Base-by-base conservation (phyloP, 2,329 filamentous ascomycete species). In the Xylaria sp. region DNA sequence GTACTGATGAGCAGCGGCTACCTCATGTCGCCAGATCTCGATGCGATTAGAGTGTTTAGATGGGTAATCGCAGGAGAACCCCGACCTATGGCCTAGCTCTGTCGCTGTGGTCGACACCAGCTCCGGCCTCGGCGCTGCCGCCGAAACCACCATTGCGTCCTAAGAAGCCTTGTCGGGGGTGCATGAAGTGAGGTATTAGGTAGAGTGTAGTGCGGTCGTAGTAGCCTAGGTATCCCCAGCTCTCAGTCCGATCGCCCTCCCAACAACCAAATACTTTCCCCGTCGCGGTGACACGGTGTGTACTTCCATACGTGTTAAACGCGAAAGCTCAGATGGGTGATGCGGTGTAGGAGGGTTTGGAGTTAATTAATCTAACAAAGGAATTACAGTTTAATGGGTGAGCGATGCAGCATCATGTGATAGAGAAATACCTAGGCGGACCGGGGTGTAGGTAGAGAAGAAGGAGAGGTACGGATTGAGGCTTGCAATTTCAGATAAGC, bases 11-110 rank as follows among this genome's bases (percentile, higher is more conserved):
- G 80, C 78, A 25, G 78, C 75, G 43, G 79, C 79, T 57, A 88
- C 84, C 77, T 88, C 86, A 62, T 78, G 78, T 64, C 83, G 83
- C 86, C 86, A 88, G 68, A 84, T 80, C 67, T 83, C 77, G 71
- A 88, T 85, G 76, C 82, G 81, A 59, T 71, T 65, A 49, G 74
- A 67, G 66, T 75, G 20, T 9, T 23, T 25, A 13, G 46, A 49
- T 6, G 12, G 78, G 36, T 63, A 66, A 41, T 60, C 39, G 36
- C 62, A 55, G 43, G 66, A 28, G 33, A 36, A 36, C 33, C 67
- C 49, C 41, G 6, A 9, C 39, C 67, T 46, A 36, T 18, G 8
- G 6, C n/a, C 46, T 23, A 10, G 66, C 43, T 41, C 18, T 39
- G 36, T 36, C 12, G 7, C 15, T 20, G 6, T 23, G 18, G 7